Conservation (phyloP, 768 basidiomycete species). For the Boletus rufocinnamomeus region DNA sequence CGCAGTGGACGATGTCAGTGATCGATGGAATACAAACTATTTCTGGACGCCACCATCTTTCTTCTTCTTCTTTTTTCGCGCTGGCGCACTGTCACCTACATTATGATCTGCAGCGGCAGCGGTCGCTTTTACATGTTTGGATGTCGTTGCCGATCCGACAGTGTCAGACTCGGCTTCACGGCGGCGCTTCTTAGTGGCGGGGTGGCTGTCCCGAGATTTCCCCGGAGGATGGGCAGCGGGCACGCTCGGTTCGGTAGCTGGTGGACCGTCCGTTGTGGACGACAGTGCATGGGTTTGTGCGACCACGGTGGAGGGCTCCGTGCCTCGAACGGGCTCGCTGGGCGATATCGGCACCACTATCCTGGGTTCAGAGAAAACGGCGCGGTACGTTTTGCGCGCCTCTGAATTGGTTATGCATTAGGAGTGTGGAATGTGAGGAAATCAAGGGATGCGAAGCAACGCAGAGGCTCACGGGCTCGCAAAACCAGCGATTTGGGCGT, state of each 20-base stretch:
- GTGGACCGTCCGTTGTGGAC: background rate
- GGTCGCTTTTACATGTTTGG: background rate
- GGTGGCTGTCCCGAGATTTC: background rate
- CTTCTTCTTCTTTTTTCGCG: conserved; percentile 28
- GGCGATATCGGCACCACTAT: conserved; percentile 52
- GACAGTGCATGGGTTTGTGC: background rate
- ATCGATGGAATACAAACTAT: too few species aligned
- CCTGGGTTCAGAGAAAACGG: conserved; percentile 74
- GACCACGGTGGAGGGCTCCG: background rate
- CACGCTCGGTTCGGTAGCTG: background rate
- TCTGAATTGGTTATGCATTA: conserved; percentile 44
- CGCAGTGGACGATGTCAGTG: background rate
- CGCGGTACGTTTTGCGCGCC: conserved; percentile 79
- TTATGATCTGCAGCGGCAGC: background rate
- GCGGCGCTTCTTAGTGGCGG: conserved; percentile 23
- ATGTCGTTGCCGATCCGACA: too few species aligned
- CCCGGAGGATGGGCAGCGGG: background rate
- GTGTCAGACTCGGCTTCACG: conserved; percentile 21
- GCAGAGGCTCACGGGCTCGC: conserved; percentile 64
- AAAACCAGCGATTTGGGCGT: conserved; percentile 67
- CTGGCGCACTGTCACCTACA: conserved; percentile 1
- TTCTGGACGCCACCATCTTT: background rate
- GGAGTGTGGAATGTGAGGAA: background rate
- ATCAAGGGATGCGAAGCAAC: background rate
- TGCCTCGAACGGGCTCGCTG: background rate